Conservation (phyloP, 306 rosid species). For the Urtica urens region DNA sequence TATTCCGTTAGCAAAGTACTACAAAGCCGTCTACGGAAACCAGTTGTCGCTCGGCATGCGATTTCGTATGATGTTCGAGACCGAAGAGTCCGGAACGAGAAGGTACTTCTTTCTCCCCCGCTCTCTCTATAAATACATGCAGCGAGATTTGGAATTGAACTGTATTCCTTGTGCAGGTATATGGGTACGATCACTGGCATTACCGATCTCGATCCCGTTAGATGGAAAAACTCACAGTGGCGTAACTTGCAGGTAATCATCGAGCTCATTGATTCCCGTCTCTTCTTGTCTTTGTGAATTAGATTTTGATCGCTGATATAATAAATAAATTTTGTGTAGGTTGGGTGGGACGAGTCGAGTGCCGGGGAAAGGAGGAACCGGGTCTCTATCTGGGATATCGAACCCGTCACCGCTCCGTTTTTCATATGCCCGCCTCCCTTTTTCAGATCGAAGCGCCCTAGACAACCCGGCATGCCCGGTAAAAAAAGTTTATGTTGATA, state of each 20-base stretch:
- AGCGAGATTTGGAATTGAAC: not conserved
- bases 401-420: constrained; percentile 96
- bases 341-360: constrained; percentile 98
- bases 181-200: constrained; percentile 97
- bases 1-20: constrained; percentile 91
- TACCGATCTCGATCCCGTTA: constrained; percentile 77
- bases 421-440: constrained; percentile 91
- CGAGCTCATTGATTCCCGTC: constrained; percentile 1
- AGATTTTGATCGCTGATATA: not conserved
- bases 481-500: too few relatives aligned
- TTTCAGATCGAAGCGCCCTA: constrained; percentile 72
- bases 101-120: constrained; percentile 36
- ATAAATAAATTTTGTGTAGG: constrained; percentile 30
- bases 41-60: constrained; percentile 95
- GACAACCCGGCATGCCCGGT: constrained; percentile 96
- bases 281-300: not conserved
- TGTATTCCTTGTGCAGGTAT: constrained; percentile 44
- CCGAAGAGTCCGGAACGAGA: constrained; percentile 97
- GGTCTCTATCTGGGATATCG: constrained; percentile 96
- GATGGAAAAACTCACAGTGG: constrained; percentile 99
- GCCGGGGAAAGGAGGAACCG: constrained; percentile 84
- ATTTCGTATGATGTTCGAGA: constrained; percentile 93
- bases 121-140: not conserved
- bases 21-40: constrained; percentile 87
- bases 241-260: constrained; percentile 95